Base-by-base conservation (phyloP, 192 early-diverging fungal genomes). In the Coemansia sp. region DNA sequence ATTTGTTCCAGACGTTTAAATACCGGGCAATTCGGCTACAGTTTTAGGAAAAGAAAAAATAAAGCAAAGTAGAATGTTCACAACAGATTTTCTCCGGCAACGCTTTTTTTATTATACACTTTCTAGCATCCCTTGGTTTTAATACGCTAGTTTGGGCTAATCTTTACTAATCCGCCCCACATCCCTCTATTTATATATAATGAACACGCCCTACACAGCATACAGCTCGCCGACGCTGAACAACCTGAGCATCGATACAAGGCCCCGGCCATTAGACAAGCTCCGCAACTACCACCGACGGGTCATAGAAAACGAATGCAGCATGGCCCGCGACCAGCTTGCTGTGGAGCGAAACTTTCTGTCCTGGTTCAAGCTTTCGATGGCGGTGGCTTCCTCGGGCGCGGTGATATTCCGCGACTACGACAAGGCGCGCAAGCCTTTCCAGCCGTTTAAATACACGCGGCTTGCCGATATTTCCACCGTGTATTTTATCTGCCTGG, bases 261-360 rank as follows among this genome's bases (percentile, higher is more conserved):
- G 33, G 20, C 33, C 22, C 34, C 33, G 6, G 15, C 51, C 18
- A 17, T 32, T 57, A 9, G 22, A n/a, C n/a, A 51, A 41, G 35
- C 67, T 61, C 3, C 48, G 37, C 11, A 59, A n/a, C 18, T 55
- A 52, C 43, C 62, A 71, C 36, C 51, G 62, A 8, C 62, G 61
- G 3, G 66, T 74, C 3, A 68, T 82, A 8, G 71, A 73, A 3
- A 82, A 82, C 59, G 79, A 82, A 15, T 52, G 62, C 72, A 82
- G 79, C 59, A 76, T 82, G 75, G 79, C 79, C 15, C 74, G 79
- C 34, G 79, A 82, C 66, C 79, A 82, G 62, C 74, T 82, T 71
- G 79, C 79, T 0, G 68, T 61, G 4, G 79, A 82, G 52, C 71
- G 79, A 39, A 82, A 76, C 62, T 82, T 82, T 67, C 72, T 82